Percentiles rank a stretch among this genome's conserved stretches.
These are phyloP conservation scores for Entomortierella lignicola DNA, from an alignment of 192 early-diverging fungal genomes.

Conservation along the genomic window DNA sequence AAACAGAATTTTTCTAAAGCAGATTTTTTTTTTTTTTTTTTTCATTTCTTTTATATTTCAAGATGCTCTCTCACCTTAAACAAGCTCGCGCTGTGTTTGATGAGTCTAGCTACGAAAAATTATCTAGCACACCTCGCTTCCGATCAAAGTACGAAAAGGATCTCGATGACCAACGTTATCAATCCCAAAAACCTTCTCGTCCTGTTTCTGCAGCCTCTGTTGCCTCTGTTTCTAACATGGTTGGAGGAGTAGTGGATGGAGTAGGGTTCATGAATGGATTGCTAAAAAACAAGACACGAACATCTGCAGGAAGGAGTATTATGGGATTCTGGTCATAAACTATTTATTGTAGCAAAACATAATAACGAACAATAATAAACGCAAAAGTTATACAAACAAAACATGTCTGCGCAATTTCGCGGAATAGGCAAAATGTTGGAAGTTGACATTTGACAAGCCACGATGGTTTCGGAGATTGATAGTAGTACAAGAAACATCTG, in stretches of 20 bases:
- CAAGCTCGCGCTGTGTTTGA: slow-evolving; percentile 53
- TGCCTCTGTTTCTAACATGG: slow-evolving; percentile 52
- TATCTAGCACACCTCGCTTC: slow-evolving; percentile 45
- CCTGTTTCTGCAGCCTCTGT: slow-evolving; percentile 54
- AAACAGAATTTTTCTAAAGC: neutral
- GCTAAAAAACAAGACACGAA: slow-evolving; percentile 52
- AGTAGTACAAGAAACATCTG: slow-evolving; percentile 5
- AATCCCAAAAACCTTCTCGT: slow-evolving; percentile 49
- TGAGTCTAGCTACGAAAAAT: slow-evolving; percentile 42
- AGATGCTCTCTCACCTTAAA: slow-evolving; percentile 56
- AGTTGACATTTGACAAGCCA: neutral
- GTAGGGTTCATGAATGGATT: slow-evolving; percentile 58
- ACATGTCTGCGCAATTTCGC: too few relatives aligned
- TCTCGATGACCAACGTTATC: slow-evolving; percentile 49
- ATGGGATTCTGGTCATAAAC: slow-evolving; percentile 52
- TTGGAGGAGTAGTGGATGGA: slow-evolving; percentile 59
- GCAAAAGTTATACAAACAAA: too few relatives aligned
- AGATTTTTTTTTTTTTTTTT: neutral
- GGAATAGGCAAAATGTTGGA: too few relatives aligned
- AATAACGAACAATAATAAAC: too few relatives aligned
- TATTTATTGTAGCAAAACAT: neutral
- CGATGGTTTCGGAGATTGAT: slow-evolving; percentile 6
- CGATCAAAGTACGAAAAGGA: slow-evolving; percentile 48
- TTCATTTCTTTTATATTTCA: neutral
- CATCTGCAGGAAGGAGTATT: slow-evolving; percentile 36